Percentiles rank a stretch among this genome's conserved stretches.
Evolutionary conservation across 495 filamentous ascomycete genomes (phyloP).

Genomic region (Massariosphaeria phaeospora): DNA sequence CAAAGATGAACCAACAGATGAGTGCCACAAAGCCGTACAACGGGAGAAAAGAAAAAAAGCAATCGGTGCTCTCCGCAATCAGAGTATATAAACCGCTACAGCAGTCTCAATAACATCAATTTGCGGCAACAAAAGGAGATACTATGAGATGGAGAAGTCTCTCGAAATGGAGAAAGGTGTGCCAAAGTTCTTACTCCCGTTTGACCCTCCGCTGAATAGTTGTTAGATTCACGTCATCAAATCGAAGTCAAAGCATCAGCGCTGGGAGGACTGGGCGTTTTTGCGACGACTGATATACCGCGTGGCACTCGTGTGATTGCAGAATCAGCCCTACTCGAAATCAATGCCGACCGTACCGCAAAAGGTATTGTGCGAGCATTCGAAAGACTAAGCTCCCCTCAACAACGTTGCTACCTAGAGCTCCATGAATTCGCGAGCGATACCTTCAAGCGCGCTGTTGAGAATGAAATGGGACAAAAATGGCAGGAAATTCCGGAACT

Average conservation of each 20-base stretch:
- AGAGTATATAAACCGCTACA: too few species aligned
- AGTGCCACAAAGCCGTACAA: too few species aligned
- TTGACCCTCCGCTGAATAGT: too few species aligned
- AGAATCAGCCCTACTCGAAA: slow-evolving; percentile 17
- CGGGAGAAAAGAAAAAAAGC: too few species aligned
- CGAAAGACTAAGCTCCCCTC: slow-evolving; percentile 7
- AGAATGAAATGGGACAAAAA: background rate
- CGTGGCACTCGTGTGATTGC: slow-evolving; percentile 29
- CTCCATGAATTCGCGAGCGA: background rate
- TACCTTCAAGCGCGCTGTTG: background rate
- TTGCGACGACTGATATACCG: slow-evolving; percentile 20
- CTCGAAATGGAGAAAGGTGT: too few species aligned
- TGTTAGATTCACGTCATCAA: slow-evolving; percentile 1
- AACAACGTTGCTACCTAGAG: slow-evolving; percentile 7
- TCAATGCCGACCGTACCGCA: background rate
- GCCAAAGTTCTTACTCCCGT: too few species aligned
- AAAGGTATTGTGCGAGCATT: slow-evolving; percentile 15
- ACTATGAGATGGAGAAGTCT: too few species aligned
- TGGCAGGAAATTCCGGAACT: background rate
- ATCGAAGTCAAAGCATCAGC: slow-evolving; percentile 19
- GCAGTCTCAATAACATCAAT: too few species aligned
- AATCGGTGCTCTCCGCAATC: too few species aligned
- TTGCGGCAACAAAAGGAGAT: too few species aligned
- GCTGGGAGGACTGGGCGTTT: slow-evolving; percentile 22
- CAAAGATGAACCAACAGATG: too few species aligned